Evolutionary conservation across 805 yeast species (phyloP), one percentile per base, ranked within the genome.

Genomic region (Yueomyces sinensis): DNA sequence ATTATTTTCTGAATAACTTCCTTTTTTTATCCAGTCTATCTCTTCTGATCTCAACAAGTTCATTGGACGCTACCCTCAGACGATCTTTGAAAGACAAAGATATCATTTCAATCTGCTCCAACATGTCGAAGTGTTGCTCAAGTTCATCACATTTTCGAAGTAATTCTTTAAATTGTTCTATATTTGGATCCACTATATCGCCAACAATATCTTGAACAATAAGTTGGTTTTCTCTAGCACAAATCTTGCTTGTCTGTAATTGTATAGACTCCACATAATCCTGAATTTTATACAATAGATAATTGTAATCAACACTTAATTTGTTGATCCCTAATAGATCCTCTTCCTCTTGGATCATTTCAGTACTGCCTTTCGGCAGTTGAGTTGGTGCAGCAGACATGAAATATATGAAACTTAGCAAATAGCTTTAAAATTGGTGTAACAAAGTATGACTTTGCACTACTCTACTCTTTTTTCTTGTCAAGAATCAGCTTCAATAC

Each of bases 311-410:
- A 17, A 76, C 59, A 1, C 81, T 71, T 30, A 81, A 56, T 37
- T 68, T 65, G 44, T 72, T 69, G 14, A 80, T 64, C 11, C 75
- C 71, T 18, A 80, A 56, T 1, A 84, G 83, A 52, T 80, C 87
- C 9, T 43, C 46, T 3, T 32, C 31, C n/a, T 35, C 28, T 22
- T 22, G n/a, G n/a, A n/a, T n/a, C n/a, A n/a, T n/a, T n/a, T n/a
- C n/a, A n/a, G n/a, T n/a, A n/a, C n/a, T n/a, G n/a, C n/a, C n/a
- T n/a, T n/a, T n/a, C n/a, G n/a, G n/a, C n/a, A n/a, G n/a, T n/a
- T n/a, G n/a, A n/a, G n/a, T n/a, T n/a, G n/a, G n/a, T n/a, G n/a
- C n/a, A n/a, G n/a, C n/a, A n/a, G n/a, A n/a, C n/a, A n/a, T n/a
- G n/a, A n/a, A n/a, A n/a, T n/a, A n/a, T n/a, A n/a, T n/a, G n/a